A percentile compares a stretch with the other conserved stretches of the same genome.
These are phyloP conservation scores for Tetrahymena thermophila DNA, from an alignment of 73 alveolate species.

Conservation along the genomic window DNA sequence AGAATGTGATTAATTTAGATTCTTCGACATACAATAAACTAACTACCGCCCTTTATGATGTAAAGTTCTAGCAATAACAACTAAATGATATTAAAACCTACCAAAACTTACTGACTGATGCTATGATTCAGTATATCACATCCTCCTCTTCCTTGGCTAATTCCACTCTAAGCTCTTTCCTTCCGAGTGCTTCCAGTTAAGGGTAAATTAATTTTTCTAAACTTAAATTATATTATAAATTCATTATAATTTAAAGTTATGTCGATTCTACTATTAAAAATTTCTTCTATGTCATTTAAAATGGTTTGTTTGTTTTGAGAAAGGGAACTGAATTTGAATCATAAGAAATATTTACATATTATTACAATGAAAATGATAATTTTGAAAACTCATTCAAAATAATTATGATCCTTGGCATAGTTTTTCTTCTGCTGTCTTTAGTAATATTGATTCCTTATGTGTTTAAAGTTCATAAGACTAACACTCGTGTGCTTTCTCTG, in stretches of 20 bases:
- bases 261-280: constrained; percentile 11
- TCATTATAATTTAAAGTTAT: background rate
- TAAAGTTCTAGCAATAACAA: background rate
- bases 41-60: background rate
- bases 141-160: background rate
- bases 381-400: constrained; percentile 17
- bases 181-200: background rate
- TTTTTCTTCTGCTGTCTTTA: constrained; percentile 20
- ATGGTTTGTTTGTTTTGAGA: constrained; percentile 41
- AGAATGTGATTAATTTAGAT: background rate
- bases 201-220: background rate
- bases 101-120: background rate
- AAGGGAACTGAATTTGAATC: constrained; percentile 31
- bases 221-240: background rate
- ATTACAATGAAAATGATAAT: constrained; percentile 18
- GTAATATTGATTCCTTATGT: constrained; percentile 24
- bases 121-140: background rate
- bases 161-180: background rate
- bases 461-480: constrained; percentile 41
- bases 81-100: background rate
- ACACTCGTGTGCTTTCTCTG: constrained; percentile 29
- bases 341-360: background rate
- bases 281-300: constrained; percentile 24
- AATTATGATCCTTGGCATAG: constrained; percentile 36
- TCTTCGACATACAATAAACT: background rate